Evolutionary conservation across 2,329 filamentous ascomycete genomes (phyloP), one percentile per base, ranked within the genome.

Genomic region (Penicillium sp.): DNA sequence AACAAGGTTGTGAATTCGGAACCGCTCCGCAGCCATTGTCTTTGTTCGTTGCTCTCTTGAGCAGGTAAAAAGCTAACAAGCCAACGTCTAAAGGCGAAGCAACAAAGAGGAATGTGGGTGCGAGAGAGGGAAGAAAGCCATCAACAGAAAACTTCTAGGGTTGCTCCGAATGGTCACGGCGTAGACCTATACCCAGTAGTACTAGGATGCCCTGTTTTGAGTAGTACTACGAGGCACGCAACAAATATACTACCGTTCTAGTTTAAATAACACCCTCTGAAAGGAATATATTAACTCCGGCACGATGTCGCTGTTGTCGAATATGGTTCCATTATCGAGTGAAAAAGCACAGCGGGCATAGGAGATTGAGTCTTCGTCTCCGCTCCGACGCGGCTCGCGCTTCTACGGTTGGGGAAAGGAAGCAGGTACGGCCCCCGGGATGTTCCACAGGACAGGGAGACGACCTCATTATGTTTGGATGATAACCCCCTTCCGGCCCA

Each of bases 401-500:
- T 20, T 38, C 35, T 20, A 38, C 35, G 2, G 18, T 2, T 13
- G 16, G 18, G 3, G 2, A 20, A 20, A 18, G 35, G 18, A 38
- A 11, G 9, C 5, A 11, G 18, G 16, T 35, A 11, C 3, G 8
- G 35, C 18, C 11, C 35, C 16, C 5, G n/a, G 6, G n/a, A 18
- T 18, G 8, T n/a, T 35, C 1, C 8, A 5, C 33, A 36, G 18
- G 16, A 5, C 4, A 20, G 18, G n/a, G 35, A 38, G 9, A 20
- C 3, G 35, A 38, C 16, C 9, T 14, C 28, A 4, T 50, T 61
- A 73, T 27, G 65, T 65, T 55, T 73, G 69, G 54, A 73, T 67
- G n/a, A 58, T 61, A 11, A 86, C 76, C 50, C 80, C 82, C 63
- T 88, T 87, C 57, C 86, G 79, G 48, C 79, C 75, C 42, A 87